phyloP scores from a whole-genome alignment of 2,329 filamentous ascomycete genomes.

The Phialocephala sp. region DNA sequence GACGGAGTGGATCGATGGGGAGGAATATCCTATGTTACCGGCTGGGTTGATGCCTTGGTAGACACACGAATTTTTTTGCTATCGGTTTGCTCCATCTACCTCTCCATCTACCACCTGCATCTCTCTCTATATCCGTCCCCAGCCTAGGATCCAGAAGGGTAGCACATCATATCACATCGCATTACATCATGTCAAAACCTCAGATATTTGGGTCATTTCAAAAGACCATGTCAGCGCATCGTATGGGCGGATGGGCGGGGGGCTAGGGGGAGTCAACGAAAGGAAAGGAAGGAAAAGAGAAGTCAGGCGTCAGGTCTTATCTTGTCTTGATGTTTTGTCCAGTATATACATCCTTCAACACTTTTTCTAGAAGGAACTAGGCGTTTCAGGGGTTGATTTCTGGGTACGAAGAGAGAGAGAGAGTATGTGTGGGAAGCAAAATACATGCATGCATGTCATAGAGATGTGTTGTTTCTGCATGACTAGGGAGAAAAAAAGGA shows the following conservation, averaged over 20 bases:
- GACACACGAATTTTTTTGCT: background rate
- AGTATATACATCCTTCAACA: background rate
- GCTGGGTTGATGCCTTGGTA: conserved; percentile 40
- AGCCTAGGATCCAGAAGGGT: background rate
- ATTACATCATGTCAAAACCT: background rate
- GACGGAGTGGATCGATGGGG: conserved; percentile 41
- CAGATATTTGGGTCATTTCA: background rate
- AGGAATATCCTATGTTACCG: conserved; percentile 42
- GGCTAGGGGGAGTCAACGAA: no score
- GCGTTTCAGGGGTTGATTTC: background rate
- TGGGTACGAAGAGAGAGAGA: background rate
- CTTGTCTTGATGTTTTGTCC: background rate
- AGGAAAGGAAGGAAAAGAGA: no score
- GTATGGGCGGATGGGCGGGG: background rate
- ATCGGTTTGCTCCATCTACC: background rate
- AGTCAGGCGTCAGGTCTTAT: background rate
- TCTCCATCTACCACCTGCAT: background rate
- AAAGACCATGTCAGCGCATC: conserved; percentile 1
- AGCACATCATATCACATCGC: background rate
- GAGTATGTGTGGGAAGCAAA: no score
- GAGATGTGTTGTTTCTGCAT: no score
- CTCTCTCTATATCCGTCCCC: background rate
- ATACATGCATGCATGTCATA: no score
- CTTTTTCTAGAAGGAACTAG: background rate
- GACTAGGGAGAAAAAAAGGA: no score